Evolutionary conservation across 2,329 filamentous ascomycete species (phyloP).

Genomic region (Fusarium temperatum): DNA sequence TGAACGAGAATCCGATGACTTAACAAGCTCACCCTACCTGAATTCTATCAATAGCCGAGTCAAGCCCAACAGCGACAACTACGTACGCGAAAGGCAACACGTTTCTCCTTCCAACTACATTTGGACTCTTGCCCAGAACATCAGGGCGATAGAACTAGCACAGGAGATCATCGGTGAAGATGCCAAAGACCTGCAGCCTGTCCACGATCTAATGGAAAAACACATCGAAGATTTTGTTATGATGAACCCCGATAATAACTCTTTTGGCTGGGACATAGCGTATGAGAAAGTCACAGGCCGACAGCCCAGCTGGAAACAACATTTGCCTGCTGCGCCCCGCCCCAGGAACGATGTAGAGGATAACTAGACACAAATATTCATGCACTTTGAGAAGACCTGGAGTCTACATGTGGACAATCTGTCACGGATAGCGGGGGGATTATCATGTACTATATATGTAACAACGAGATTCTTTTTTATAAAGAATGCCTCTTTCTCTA

Average conservation of each 20-base stretch:
- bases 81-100: neutral
- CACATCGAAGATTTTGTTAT: constrained; percentile 49
- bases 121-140: constrained; percentile 43
- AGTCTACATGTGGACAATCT: neutral
- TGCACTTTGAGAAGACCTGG: neutral
- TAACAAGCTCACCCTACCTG: constrained; percentile 38
- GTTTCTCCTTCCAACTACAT: constrained; percentile 44
- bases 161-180: constrained; percentile 50
- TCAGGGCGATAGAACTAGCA: constrained; percentile 56
- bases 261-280: constrained; percentile 32
- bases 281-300: constrained; percentile 43
- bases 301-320: constrained; percentile 42
- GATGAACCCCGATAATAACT: constrained; percentile 11
- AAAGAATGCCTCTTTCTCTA: constrained; percentile 53
- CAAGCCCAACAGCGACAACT: neutral
- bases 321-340: neutral
- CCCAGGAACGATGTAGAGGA: neutral
- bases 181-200: constrained; percentile 47
- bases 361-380: neutral
- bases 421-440: neutral
- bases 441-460: constrained; percentile 40
- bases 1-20: constrained; percentile 21
- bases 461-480: constrained; percentile 42
- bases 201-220: constrained; percentile 49
- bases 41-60: constrained; percentile 35